Conservation (phyloP, 208 protist genomes). For the Trypanosoma brucei region DNA sequence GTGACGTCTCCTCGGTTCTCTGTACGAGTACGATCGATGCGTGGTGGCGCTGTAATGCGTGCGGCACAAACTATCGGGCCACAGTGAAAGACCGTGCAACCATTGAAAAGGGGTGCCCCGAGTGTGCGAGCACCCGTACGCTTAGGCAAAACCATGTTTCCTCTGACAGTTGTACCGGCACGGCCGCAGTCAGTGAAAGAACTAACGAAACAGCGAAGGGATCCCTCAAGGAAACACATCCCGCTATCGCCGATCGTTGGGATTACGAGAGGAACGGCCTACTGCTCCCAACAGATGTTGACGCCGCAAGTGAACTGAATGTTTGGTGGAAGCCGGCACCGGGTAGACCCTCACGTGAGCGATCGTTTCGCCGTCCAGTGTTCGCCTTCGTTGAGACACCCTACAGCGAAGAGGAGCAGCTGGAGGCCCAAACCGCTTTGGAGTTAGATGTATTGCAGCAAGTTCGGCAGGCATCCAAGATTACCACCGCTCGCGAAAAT, state of each 20-base stretch:
- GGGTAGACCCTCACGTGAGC: constrained; percentile 5
- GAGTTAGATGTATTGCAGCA: constrained; percentile 37
- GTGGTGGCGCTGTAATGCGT: constrained; percentile 49
- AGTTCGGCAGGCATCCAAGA: constrained; percentile 42
- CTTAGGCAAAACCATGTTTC: background rate
- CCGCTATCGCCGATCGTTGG: constrained; percentile 38
- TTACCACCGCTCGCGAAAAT: constrained; percentile 31
- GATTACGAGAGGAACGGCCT: constrained; percentile 47
- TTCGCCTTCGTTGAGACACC: constrained; percentile 47
- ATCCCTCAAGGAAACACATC: constrained; percentile 43
- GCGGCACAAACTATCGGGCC: constrained; percentile 43
- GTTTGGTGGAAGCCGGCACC: constrained; percentile 58
- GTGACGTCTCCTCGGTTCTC: constrained; percentile 43
- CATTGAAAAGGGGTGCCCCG: constrained; percentile 35
- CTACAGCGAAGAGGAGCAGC: constrained; percentile 35
- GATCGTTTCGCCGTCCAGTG: constrained; percentile 46
- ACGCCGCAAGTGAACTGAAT: constrained; percentile 31
- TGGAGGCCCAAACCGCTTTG: constrained; percentile 31
- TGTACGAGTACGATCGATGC: constrained; percentile 23
- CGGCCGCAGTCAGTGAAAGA: no score
- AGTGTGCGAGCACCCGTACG: constrained; percentile 17
- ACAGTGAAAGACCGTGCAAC: constrained; percentile 46
- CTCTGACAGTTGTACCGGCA: no score
- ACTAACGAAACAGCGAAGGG: no score
- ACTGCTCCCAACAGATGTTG: constrained; percentile 44